Percentiles rank a stretch among this genome's conserved stretches.
Evolutionary conservation across 2,329 filamentous ascomycete genomes (phyloP).

Genomic region (Phoma sp.): DNA sequence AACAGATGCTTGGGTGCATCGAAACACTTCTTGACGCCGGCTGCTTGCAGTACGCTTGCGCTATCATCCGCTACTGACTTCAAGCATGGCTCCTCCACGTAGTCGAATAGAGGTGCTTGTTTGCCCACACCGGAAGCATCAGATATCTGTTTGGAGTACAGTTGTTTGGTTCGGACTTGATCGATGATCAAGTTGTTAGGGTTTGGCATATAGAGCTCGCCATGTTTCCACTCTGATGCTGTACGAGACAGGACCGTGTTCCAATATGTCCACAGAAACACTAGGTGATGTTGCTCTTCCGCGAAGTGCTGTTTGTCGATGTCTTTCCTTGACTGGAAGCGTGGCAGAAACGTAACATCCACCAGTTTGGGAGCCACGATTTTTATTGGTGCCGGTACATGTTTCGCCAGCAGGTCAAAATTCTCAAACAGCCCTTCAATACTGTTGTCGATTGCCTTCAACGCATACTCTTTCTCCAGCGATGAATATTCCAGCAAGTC

Average conservation of each 20-base stretch:
- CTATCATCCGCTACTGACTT: slow-evolving; percentile 21
- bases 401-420: slow-evolving; percentile 42
- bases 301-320: slow-evolving; percentile 36
- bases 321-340: slow-evolving; percentile 37
- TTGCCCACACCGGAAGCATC: slow-evolving; percentile 44
- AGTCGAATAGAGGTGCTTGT: slow-evolving; percentile 42
- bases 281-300: slow-evolving; percentile 41
- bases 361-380: slow-evolving; percentile 43
- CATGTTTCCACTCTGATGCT: slow-evolving; percentile 40
- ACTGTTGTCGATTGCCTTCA: slow-evolving; percentile 42
- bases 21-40: slow-evolving; percentile 38
- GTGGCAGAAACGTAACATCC: slow-evolving; percentile 48
- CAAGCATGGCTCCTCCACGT: slow-evolving; percentile 46
- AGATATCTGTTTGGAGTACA: slow-evolving; percentile 40
- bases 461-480: slow-evolving; percentile 36
- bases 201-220: slow-evolving; percentile 43
- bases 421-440: slow-evolving; percentile 44
- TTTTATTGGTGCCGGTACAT: slow-evolving; percentile 31
- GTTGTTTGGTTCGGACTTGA: slow-evolving; percentile 43
- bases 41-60: slow-evolving; percentile 34
- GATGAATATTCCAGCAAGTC: slow-evolving; percentile 45
- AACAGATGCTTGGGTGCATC: slow-evolving; percentile 45
- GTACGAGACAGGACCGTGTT: slow-evolving; percentile 42
- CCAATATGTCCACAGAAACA: slow-evolving; percentile 47
- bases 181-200: slow-evolving; percentile 45